Evolutionary conservation across 768 basidiomycete genomes (phyloP).

Genomic region (Pisolithus microcarpus): DNA sequence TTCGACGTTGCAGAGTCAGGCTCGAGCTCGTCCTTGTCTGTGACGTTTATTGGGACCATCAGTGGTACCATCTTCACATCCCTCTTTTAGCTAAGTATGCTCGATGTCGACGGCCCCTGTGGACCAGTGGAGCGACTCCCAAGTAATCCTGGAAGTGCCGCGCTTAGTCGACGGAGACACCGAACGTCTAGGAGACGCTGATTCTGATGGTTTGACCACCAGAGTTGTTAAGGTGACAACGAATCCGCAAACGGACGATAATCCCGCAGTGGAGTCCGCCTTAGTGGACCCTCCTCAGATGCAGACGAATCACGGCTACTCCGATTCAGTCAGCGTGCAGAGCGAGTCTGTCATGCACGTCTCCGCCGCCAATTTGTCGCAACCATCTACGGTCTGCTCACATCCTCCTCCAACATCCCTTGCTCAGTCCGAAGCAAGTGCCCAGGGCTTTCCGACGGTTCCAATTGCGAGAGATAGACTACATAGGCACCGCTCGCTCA

Average conservation of each 20-base stretch:
- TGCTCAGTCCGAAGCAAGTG: conserved; percentile 1
- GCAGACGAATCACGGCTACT: conserved; percentile 30
- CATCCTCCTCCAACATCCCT: conserved; percentile 7
- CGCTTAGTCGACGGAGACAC: conserved; percentile 20
- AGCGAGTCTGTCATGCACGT: conserved; percentile 54
- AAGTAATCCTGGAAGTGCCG: conserved; percentile 31
- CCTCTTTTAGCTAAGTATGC: conserved; percentile 13
- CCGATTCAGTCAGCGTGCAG: conserved; percentile 51
- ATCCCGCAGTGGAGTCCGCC: conserved; percentile 25
- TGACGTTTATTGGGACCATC: background rate
- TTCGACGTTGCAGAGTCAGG: background rate
- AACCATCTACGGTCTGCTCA: conserved; percentile 29
- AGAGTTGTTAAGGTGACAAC: conserved; percentile 24
- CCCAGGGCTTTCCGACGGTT: conserved; percentile 11
- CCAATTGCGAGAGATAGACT: conserved; percentile 31
- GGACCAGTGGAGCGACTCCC: conserved; percentile 33
- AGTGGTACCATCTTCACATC: background rate
- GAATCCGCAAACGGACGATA: conserved; percentile 18
- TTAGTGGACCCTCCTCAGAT: conserved; percentile 33
- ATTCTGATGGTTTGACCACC: conserved; percentile 13
- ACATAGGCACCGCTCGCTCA: conserved; percentile 43
- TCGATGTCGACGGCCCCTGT: conserved; percentile 23
- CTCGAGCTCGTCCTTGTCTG: background rate
- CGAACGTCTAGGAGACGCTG: background rate
- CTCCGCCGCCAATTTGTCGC: conserved; percentile 31